Base-by-base conservation (phyloP, 2,329 filamentous ascomycete genomes). In the Talaromyces piceae region DNA sequence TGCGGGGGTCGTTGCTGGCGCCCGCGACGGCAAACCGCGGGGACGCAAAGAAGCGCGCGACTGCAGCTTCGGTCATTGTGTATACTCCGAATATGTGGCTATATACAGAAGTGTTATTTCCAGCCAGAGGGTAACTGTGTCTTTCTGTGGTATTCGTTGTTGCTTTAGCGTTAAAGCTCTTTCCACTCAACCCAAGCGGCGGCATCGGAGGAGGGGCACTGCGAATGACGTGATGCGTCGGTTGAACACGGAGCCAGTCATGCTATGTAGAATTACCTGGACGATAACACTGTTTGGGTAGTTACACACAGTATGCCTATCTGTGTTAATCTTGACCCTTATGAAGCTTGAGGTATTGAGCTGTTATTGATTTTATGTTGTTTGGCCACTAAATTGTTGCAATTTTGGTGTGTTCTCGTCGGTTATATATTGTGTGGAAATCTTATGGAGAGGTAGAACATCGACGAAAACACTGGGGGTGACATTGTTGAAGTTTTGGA, bases 21-120 rank as follows among this genome's bases (percentile, higher is more conserved):
- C 91, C 91, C 18, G 91, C 89, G 25, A 96, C 91, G 53, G 91
- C 91, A 67, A 91, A 95, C 58, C 79, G 77, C 23, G 85, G 81
- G 6, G 85, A 86, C 3, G 81, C 77, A 74, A 96, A 95, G 77
- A 96, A 96, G 11, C 78, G 77, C 56, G 82, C 83, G 43, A 89
- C 83, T 43, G 86, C 80, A 16, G 63, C 62, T 44, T 53, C 51
- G 11, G 51, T 49, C 64, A 67, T 67, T 13, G 20, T 54, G 7
- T 37, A 20, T 37, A 9, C 5, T n/a, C 16, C 16, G 7, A 9
- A 4, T n/a, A 37, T 37, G 16, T 16, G 16, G 16, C n/a, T n/a
- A n/a, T n/a, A 20, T 20, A 8, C 27, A 22, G 7, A 18, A 6
- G 1, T 13, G 43, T 7, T 18, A 20, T 30, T 45, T 18, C 12